Base-by-base conservation (phyloP, 306 rosid genomes). In the Lathyrus sativus region DNA sequence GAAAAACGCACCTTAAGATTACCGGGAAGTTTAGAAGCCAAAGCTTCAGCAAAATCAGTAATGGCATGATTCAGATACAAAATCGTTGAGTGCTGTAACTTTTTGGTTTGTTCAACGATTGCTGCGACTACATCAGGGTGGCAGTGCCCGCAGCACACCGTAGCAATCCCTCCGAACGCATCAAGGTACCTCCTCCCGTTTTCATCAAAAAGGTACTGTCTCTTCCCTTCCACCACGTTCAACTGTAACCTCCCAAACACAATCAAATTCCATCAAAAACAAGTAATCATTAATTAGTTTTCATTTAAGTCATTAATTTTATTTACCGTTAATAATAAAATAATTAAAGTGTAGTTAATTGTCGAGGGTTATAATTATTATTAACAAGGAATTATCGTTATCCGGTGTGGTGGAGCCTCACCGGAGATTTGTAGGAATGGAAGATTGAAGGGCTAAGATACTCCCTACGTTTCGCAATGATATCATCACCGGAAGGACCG, bases 61-160 rank as follows among this genome's bases (percentile, higher is more conserved):
- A 90, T 65, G 59, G 85, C 84, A 9, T 75, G 87, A 67, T 90
- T 93, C 55, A 93, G 92, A 62, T 93, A 93, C 3, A 93, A 87
- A 31, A 88, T 79, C 24, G 99, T 90, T 3, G 99, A 86, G 82
- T 93, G 99, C 42, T 93, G 99, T 26, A 93, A 56, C 33, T 83
- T 82, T 4, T 82, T 85, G 6, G 88, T 82, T 58, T 93, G 99
- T 63, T 78, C 78, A 17, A 90, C 80, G 14, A 93, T 84, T 2
- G 99, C 97, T 9, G 78, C 84, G 5, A 93, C 89, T 68, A 93
- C 97, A 57, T 93, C 97, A 35, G 97, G 97, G 67, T 93, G 99
- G 62, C 97, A 86, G 85, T 93, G 99, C 10, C 99, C 99, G 77
- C 99, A 93, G 5, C 88, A 24, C 87, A 93, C 97, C 55, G 97